A percentile compares a stretch with the other conserved stretches of the same genome.
phyloP scores from a whole-genome alignment of 2,329 filamentous ascomycete genomes.

The Nothophoma quercina region DNA sequence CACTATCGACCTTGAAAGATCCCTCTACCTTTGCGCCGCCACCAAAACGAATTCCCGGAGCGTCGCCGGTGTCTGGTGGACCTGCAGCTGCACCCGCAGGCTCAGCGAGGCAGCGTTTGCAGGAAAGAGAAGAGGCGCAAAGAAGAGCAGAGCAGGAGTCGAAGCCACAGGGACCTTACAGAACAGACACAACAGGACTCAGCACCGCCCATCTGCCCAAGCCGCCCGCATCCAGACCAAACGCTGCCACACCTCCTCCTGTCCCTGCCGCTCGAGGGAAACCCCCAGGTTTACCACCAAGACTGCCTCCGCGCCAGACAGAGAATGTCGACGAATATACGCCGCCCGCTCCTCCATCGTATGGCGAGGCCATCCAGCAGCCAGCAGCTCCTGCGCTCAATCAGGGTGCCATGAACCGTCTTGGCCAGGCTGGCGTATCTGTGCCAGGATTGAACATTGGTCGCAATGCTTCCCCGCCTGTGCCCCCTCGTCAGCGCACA shows the following conservation, averaged over 20 bases:
- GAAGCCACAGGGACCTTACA: conserved; percentile 69
- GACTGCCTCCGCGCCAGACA: conserved; percentile 73
- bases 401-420: conserved; percentile 67
- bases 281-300: conserved; percentile 67
- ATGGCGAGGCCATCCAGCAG: conserved; percentile 52
- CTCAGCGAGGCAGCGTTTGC: conserved; percentile 44
- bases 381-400: conserved; percentile 56
- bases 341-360: conserved; percentile 57
- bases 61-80: conserved; percentile 36
- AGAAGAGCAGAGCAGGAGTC: conserved; percentile 47
- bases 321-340: conserved; percentile 58
- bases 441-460: conserved; percentile 82
- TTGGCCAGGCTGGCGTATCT: conserved; percentile 77
- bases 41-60: conserved; percentile 64
- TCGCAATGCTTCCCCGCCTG: conserved; percentile 45
- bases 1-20: conserved; percentile 76
- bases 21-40: conserved; percentile 81
- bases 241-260: conserved; percentile 33
- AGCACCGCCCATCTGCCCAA: conserved; percentile 73
- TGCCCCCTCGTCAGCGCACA: conserved; percentile 45
- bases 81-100: conserved; percentile 53
- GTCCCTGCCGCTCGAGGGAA: conserved; percentile 52
- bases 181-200: conserved; percentile 74
- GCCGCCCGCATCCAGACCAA: conserved; percentile 67
- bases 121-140: conserved; percentile 47